Conservation (phyloP, 208 protist species). For the Sergeia podlipaevii region DNA sequence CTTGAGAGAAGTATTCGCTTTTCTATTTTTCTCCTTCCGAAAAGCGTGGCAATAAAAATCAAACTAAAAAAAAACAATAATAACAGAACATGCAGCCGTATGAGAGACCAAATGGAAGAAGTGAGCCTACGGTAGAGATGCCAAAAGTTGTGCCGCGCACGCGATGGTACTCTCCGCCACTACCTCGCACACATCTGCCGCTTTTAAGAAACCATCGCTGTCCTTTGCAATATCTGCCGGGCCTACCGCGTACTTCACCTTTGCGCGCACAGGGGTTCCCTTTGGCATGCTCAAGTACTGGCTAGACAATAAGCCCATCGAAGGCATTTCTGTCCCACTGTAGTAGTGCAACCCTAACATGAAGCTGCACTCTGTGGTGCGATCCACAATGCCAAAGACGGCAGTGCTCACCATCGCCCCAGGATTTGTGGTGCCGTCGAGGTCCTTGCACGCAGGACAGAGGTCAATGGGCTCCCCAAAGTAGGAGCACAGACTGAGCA, state of each 20-base stretch:
- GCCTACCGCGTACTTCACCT: conserved; percentile 25
- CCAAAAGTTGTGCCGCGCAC: conserved; percentile 24
- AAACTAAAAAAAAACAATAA: conserved; percentile 6
- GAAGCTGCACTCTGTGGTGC: conserved; percentile 27
- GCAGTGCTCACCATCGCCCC: conserved; percentile 18
- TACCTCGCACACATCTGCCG: conserved; percentile 16
- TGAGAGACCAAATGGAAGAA: not conserved
- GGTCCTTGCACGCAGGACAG: conserved; percentile 10
- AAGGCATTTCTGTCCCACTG: conserved; percentile 27
- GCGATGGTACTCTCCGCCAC: conserved; percentile 21
- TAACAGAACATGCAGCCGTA: not conserved
- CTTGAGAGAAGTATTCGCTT: too few species aligned
- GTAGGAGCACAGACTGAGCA: conserved; percentile 18
- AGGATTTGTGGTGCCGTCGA: not conserved
- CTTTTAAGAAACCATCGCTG: conserved; percentile 23
- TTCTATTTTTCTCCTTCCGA: not conserved
- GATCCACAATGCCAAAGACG: conserved; percentile 35
- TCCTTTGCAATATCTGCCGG: conserved; percentile 5
- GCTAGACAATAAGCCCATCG: conserved; percentile 32
- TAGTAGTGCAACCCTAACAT: conserved; percentile 42
- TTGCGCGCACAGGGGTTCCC: conserved; percentile 14
- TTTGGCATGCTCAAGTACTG: conserved; percentile 17
- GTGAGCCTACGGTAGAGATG: conserved; percentile 9
- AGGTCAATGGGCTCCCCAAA: conserved; percentile 39
- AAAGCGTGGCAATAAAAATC: conserved; percentile 4